Evolutionary conservation across 2,329 filamentous ascomycete species (phyloP), one percentile per base, ranked within the genome.

Genomic region (Lojkania enalia): DNA sequence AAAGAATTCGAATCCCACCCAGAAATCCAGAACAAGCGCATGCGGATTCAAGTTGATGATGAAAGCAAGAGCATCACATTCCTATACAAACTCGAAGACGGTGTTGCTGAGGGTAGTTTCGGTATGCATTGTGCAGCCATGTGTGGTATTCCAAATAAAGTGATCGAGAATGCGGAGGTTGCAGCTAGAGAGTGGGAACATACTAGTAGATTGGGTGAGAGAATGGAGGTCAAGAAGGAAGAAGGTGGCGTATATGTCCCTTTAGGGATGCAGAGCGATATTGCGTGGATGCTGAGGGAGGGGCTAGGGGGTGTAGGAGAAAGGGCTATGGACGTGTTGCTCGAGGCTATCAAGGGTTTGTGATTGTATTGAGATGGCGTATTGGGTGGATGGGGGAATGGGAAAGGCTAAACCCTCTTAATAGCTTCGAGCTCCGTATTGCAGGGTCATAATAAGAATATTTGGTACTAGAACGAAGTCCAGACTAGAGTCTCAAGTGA

Each of bases 61-160:
- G 81, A 79, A 35, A 81, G 89, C 46, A 82, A 89, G 18, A 84
- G 85, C n/a, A 85, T 99, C n/a, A 96, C 92, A 0, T 99, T 99
- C 73, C 69, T 99, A 43, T 99, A 99, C 74, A 91, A 89, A 62
- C 81, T 99, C 0, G 94, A 97, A 70, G 82, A 89, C 12, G 94
- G 94, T 1, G 90, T 97, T 7, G 94, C 94, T 0, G 91, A 97
- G 70, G 94, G 94, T 13, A 95, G 89, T 63, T 99, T 97, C 63
- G 94, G 94, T 60, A 99, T 99, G 94, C 94, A 99, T 70, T 99
- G 94, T 66, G 94, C 94, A 1, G 86, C 90, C 48, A 99, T 99
- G 94, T 99, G 94, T 60, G 94, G 94, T 1, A 97, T 99, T 52
- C 83, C 90, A 0, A 76, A 77, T 33, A 85, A 85, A 43, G 84